Evolutionary conservation across 164 flowering plant genomes (phyloP).

Genomic region (Vitis labrusca): DNA sequence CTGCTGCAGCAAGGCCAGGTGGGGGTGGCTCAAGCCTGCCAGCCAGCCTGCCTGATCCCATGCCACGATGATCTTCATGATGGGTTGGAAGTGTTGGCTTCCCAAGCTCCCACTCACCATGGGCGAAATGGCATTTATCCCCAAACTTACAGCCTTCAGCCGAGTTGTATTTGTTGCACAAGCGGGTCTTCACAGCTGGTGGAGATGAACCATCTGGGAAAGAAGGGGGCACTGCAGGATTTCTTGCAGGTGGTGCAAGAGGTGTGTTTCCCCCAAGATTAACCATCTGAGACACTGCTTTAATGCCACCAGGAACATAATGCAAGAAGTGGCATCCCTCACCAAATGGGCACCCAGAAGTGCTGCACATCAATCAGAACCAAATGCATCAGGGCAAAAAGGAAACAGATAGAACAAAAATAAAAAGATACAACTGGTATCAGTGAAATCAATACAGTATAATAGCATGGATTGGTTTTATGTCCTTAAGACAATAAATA

Average conservation of each 20-base stretch:
- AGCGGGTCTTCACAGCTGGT: constrained; percentile 42
- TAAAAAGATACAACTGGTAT: not conserved
- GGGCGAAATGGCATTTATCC: constrained; percentile 74
- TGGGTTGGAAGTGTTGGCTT: constrained; percentile 36
- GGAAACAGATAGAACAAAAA: not conserved
- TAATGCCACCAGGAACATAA: constrained; percentile 75
- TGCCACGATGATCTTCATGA: constrained; percentile 44
- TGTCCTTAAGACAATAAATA: no score
- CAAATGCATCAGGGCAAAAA: not conserved
- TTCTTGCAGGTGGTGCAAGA: constrained; percentile 38
- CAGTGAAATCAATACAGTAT: no score
- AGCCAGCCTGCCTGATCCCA: constrained; percentile 42
- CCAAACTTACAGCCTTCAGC: constrained; percentile 81
- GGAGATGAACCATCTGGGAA: constrained; percentile 48
- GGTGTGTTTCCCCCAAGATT: constrained; percentile 36
- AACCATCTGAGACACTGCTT: constrained; percentile 57
- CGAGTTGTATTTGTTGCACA: constrained; percentile 57
- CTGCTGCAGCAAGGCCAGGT: constrained; percentile 36
- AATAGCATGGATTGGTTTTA: no score
- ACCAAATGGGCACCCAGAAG: constrained; percentile 85
- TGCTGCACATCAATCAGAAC: constrained; percentile 38
- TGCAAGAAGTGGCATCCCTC: constrained; percentile 88
- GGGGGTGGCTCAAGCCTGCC: constrained; percentile 43
- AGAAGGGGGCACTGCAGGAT: constrained; percentile 36
- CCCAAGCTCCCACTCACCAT: constrained; percentile 75